Base-by-base conservation (phyloP, 2,329 filamentous ascomycete species). In the Sporothrix globosa region DNA sequence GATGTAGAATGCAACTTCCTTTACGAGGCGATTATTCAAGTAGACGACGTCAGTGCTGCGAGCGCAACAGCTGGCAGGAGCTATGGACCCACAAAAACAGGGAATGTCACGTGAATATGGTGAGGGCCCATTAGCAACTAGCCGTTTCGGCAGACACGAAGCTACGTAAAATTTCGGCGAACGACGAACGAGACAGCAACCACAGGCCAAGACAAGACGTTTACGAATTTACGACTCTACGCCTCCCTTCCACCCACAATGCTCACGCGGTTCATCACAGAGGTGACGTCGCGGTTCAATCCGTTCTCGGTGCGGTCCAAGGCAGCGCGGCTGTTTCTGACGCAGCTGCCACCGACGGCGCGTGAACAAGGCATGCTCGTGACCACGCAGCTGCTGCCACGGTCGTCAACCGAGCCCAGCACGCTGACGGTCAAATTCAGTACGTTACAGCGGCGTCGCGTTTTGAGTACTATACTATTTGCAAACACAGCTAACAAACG, bases 221-320 rank as follows among this genome's bases (percentile, higher is more conserved):
- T 24, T 2, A 0, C 54, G 6, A 60, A 46, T 11, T 44, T 44
- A 17, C 41, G 10, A 44, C 14, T 17, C 14, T 14, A 44, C 39
- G 50, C 11, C 2, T 17, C 4, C 21, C 34, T 14, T 4, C 50
- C 14, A 7, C 60, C 19, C 14, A 84, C 79, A 67, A 96, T 96
- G 92, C 92, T 96, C 73, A 95, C 92, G 72, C 89, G 90, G 79
- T 96, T 92, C 83, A 87, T 96, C 80, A 95, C 93, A 79, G 88
- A 93, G 79, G 89, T 98, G 76, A 89, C 87, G 77, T 91, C 93
- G 74, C 89, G 88, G 79, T 97, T 98, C 88, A 97, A 97, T 82
- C 95, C 96, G 52, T 98, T 98, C 87, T 91, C 89, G 39, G 82
- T 86, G 30, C 85, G 87, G 79, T 90, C 92, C 73, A 93, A 93